Evolutionary conservation across 352 stramenopile species (phyloP).

Genomic region (Phytophthora cactorum): DNA sequence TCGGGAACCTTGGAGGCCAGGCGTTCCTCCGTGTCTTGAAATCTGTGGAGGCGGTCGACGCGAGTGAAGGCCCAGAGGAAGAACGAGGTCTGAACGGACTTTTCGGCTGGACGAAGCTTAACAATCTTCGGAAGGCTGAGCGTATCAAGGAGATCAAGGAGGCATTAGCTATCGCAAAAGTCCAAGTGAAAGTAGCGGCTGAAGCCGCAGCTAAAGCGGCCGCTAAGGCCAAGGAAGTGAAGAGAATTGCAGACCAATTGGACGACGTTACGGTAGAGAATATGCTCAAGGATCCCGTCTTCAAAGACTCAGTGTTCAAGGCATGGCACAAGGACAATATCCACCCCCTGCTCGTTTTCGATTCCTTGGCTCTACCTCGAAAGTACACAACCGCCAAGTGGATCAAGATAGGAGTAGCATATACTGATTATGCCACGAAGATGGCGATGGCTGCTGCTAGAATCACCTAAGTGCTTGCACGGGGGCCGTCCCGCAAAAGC

Average conservation of each 20-base stretch:
- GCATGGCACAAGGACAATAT: conserved; percentile 7
- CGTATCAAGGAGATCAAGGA: conserved; percentile 12
- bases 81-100: conserved; percentile 4
- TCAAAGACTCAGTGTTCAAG: conserved; percentile 3
- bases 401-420: conserved; percentile 1
- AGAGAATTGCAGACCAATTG: conserved; percentile 9
- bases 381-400: conserved; percentile 9
- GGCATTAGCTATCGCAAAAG: conserved; percentile 4
- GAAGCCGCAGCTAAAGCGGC: conserved; percentile 3
- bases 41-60: not conserved
- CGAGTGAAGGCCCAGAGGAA: conserved; percentile 1
- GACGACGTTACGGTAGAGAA: conserved; percentile 4
- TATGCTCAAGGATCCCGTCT: conserved; percentile 3
- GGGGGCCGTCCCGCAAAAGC: no score
- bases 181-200: conserved; percentile 10
- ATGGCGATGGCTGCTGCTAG: conserved; percentile 15
- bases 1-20: not conserved
- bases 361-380: conserved; percentile 5
- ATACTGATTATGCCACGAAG: conserved; percentile 3
- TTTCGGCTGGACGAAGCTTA: not conserved
- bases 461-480: not conserved
- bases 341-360: conserved; percentile 9
- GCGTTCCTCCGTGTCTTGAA: conserved; percentile 2
- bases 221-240: not conserved
- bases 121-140: conserved; percentile 8